phyloP scores from a whole-genome alignment of 2,329 filamentous ascomycete genomes.

The Neofusicoccum umdonicola region DNA sequence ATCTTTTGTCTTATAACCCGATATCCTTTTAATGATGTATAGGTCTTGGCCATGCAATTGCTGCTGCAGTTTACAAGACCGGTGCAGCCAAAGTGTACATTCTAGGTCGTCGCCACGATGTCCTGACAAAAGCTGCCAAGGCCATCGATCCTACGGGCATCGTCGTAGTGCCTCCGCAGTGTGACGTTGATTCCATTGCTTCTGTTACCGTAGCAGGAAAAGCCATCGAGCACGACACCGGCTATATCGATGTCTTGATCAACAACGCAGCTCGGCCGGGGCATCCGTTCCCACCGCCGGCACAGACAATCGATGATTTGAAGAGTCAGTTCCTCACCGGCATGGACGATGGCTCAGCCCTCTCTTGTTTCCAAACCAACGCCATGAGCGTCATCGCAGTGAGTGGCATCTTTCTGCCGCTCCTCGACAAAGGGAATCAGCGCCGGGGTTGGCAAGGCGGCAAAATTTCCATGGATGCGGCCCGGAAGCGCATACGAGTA shows the following conservation, averaged over 20 bases:
- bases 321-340: too few relatives aligned
- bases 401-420: constrained; percentile 45
- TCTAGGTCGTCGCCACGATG: constrained; percentile 42
- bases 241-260: too few relatives aligned
- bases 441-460: constrained; percentile 39
- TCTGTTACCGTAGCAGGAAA: too few relatives aligned
- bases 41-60: constrained; percentile 39
- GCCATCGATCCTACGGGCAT: constrained; percentile 26
- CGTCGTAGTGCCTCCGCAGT: constrained; percentile 41
- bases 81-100: constrained; percentile 45
- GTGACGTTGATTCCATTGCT: constrained; percentile 39
- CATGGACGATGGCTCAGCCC: too few relatives aligned
- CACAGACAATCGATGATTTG: too few relatives aligned
- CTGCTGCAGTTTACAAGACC: constrained; percentile 40
- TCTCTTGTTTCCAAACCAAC: constrained; percentile 30
- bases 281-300: too few relatives aligned
- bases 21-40: too few relatives aligned
- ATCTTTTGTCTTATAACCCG: too few relatives aligned
- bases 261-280: too few relatives aligned
- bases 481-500: constrained; percentile 27
- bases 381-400: constrained; percentile 45
- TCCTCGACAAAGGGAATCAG: constrained; percentile 46
- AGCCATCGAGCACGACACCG: too few relatives aligned
- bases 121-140: constrained; percentile 40
- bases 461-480: constrained; percentile 27